These are phyloP conservation scores for Eucommia ulmoides DNA, from an alignment of 257 asterid species.

Conservation along the genomic window DNA sequence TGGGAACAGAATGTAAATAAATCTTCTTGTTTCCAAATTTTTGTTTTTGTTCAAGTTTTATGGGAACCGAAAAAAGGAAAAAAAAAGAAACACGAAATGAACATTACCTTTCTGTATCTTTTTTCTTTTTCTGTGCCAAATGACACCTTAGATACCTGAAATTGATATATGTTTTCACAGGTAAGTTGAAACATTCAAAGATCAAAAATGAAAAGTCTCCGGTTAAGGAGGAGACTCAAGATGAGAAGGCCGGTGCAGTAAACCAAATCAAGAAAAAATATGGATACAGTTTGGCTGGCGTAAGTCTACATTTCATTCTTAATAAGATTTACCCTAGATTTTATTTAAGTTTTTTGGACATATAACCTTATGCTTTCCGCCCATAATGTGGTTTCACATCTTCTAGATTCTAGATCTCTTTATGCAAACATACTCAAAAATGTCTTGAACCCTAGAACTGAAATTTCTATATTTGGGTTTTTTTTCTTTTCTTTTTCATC, in stretches of 20 bases:
- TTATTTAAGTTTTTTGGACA: background rate
- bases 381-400: background rate
- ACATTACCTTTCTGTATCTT: no score
- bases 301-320: slow-evolving; percentile 20
- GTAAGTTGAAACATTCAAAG: slow-evolving; percentile 45
- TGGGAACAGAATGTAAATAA: no score
- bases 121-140: no score
- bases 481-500: background rate
- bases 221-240: slow-evolving; percentile 33
- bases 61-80: no score
- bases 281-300: slow-evolving; percentile 58
- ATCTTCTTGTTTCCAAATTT: no score
- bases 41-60: no score
- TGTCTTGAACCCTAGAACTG: no score
- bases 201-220: slow-evolving; percentile 46
- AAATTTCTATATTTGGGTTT: no score
- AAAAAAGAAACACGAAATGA: no score
- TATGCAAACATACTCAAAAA: no score
- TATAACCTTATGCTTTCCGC: background rate
- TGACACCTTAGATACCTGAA: no score
- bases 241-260: slow-evolving; percentile 46
- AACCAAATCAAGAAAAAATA: slow-evolving; percentile 88
- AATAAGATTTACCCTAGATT: background rate
- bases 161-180: no score
- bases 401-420: background rate